phyloP scores from a whole-genome alignment of 176 grass and related monocot species.

The Cenchrus fungigraminus region DNA sequence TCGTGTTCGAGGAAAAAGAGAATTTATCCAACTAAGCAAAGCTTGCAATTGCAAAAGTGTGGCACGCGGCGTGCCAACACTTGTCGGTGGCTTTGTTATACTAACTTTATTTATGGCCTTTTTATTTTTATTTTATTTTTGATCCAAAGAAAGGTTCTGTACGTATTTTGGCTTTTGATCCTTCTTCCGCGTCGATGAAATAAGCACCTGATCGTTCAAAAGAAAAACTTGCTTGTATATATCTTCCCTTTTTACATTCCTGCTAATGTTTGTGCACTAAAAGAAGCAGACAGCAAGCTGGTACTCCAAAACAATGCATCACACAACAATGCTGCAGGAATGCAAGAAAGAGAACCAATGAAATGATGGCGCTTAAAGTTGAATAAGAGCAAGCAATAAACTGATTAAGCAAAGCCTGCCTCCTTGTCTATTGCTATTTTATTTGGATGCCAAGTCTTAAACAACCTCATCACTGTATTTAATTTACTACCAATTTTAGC shows the following conservation, averaged over 20 bases:
- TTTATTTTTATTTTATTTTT: too few species aligned
- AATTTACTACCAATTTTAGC: not conserved
- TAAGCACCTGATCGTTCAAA: too few species aligned
- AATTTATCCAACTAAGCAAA: not conserved
- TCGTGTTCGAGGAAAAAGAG: not conserved
- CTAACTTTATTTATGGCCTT: too few species aligned
- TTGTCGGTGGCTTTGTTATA: not conserved
- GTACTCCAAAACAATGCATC: not conserved
- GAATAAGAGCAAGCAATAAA: not conserved
- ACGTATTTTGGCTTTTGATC: too few species aligned
- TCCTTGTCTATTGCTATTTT: not conserved
- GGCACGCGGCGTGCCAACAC: not conserved
- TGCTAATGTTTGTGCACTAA: not conserved
- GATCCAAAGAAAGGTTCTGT: too few species aligned
- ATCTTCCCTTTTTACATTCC: not conserved
- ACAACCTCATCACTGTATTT: not conserved
- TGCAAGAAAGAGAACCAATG: not conserved
- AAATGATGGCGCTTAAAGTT: not conserved
- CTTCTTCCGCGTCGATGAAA: too few species aligned
- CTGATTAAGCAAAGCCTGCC: not conserved
- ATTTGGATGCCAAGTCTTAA: constrained; percentile 14
- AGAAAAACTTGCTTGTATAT: too few species aligned
- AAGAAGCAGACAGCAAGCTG: not conserved
- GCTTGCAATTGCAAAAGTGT: not conserved
- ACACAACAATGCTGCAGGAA: not conserved